Evolutionary conservation across 225 moss, liverwort and hornwort genomes (phyloP).

Genomic region (Polytrichum formosum): DNA sequence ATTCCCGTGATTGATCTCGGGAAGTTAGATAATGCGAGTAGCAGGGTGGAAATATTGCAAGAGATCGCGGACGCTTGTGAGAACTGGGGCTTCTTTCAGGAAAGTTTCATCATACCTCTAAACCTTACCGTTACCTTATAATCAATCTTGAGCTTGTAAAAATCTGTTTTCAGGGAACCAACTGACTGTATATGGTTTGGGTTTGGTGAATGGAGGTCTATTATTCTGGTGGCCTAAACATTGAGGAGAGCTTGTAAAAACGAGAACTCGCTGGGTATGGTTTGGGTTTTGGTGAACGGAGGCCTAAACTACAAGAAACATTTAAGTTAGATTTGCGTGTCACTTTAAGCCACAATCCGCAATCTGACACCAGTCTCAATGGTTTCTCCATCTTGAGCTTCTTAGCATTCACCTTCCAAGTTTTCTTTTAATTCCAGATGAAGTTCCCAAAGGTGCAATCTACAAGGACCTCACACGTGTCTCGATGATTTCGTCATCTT

Average conservation of each 20-base stretch:
- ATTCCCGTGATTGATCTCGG: constrained; percentile 34
- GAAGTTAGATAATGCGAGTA: constrained; percentile 16
- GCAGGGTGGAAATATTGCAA: constrained; percentile 19
- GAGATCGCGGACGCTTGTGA: constrained; percentile 25
- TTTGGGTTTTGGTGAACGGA: neutral
- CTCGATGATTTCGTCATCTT: no score
- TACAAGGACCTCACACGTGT: no score
- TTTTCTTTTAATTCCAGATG: no score
- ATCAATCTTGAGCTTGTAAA: neutral
- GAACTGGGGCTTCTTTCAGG: constrained; percentile 53
- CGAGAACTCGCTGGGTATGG: no score
- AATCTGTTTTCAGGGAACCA: neutral
- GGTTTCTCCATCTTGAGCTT: no score
- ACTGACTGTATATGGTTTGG: neutral
- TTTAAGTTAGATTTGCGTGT: no score
- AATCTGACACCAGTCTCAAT: no score
- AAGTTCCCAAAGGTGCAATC: no score
- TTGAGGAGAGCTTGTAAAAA: neutral
- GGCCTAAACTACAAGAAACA: neutral
- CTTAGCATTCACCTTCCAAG: no score
- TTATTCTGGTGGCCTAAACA: no score
- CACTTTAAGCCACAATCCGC: no score
- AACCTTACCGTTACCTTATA: neutral
- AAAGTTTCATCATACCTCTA: neutral
- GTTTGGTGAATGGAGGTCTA: neutral